Percentiles rank a stretch among this genome's conserved stretches.
phyloP scores from a whole-genome alignment of 2,329 filamentous ascomycete species.

The Cladophialophora immunda region DNA sequence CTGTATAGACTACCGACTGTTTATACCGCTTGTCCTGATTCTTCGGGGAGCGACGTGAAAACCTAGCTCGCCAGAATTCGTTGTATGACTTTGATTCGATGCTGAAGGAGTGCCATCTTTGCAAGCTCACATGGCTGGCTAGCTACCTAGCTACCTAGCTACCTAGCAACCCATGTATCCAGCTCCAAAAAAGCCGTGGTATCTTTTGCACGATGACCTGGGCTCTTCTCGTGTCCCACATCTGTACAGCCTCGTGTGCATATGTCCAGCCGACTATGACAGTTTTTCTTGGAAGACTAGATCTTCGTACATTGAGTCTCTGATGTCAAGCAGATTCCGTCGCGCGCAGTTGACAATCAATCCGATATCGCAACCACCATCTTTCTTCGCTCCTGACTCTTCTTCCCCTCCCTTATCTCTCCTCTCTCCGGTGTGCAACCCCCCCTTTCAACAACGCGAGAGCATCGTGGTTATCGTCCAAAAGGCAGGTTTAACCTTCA shows the following conservation, averaged over 20 bases:
- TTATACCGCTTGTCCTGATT: too few relatives aligned
- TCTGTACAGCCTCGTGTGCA: background rate
- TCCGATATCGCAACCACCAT: background rate
- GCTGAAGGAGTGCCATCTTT: too few relatives aligned
- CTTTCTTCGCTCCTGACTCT: background rate
- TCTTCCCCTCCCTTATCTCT: background rate
- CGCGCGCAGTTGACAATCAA: background rate
- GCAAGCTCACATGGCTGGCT: background rate
- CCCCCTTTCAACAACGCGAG: background rate
- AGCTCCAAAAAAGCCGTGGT: background rate
- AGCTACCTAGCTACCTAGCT: background rate
- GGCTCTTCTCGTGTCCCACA: background rate
- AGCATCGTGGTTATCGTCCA: background rate
- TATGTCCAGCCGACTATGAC: conserved; percentile 7
- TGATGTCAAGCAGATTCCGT: conserved; percentile 12
- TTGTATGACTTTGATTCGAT: too few relatives aligned
- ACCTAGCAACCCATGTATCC: background rate
- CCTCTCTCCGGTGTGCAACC: background rate
- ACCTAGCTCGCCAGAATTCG: too few relatives aligned
- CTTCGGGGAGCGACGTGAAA: too few relatives aligned
- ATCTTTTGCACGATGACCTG: background rate
- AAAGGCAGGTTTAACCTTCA: background rate
- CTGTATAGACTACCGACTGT: too few relatives aligned
- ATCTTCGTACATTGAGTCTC: conserved; percentile 16
- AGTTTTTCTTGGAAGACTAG: conserved; percentile 9